Evolutionary conservation across 2,329 filamentous ascomycete genomes (phyloP), one percentile per base, ranked within the genome.

Genomic region (Magnaporthales sp.): DNA sequence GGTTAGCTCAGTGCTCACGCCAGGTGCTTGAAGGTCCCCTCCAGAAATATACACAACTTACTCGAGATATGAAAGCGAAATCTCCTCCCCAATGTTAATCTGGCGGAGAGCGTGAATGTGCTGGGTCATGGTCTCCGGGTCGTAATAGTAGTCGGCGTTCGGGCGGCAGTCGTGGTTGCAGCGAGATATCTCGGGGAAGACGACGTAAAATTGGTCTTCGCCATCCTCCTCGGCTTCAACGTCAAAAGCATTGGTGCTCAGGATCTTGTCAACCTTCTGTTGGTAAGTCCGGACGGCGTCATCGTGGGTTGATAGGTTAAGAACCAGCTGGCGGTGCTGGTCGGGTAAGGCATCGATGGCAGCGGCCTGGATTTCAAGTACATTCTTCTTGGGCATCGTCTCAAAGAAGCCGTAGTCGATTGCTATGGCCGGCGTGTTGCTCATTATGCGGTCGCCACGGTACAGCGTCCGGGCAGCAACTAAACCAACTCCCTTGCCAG

Each of bases 161-260:
- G 80, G 77, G 1, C 79, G 76, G 51, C 80, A 81, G 71, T 80
- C 78, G 70, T 81, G 80, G 72, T 81, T 81, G 69, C 80, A 72
- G 30, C 78, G 73, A 26, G 79, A 78, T 67, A 79, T 77, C 66
- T 77, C 74, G 6, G 78, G 76, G 65, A 80, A 80, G n/a, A 79
- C 74, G 65, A 74, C 73, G 67, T 75, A 78, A 66, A 77, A 76
- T 29, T 72, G 72, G 38, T 76, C 68, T 3, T 51, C 38, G 32
- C 72, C 67, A 26, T 72, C 75, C 71, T 2, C 70, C 69, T 75
- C 72, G 26, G 68, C 69, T 11, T 76, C 74, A 31, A 80, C 75
- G 64, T 80, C 78, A 62, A 80, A 80, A 10, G 75, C 73, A 68
- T 79, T 80, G 22, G 77, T 80, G 38, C 72, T 66, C 63, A 76